Evolutionary conservation across 352 stramenopile genomes (phyloP).

Genomic region (Phytophthora meadii): DNA sequence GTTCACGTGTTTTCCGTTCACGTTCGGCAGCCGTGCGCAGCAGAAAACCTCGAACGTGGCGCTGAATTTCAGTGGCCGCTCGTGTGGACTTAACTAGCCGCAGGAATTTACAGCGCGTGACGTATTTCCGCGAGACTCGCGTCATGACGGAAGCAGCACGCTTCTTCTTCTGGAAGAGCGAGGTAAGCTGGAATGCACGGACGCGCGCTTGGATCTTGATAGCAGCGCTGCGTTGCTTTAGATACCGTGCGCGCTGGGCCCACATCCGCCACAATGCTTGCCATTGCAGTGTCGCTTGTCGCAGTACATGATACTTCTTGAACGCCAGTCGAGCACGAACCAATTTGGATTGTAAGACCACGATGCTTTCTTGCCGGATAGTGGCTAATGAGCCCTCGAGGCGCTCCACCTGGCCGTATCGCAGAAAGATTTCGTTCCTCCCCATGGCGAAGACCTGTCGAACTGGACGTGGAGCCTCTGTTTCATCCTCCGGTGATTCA

Average conservation of each 20-base stretch:
- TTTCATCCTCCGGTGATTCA: slow-evolving; percentile 31
- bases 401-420: slow-evolving; percentile 80
- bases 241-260: slow-evolving; percentile 38
- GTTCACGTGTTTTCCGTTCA: slow-evolving; percentile 52
- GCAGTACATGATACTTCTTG: slow-evolving; percentile 51
- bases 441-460: slow-evolving; percentile 70
- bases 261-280: slow-evolving; percentile 70
- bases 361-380: slow-evolving; percentile 52
- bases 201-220: slow-evolving; percentile 47
- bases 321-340: slow-evolving; percentile 44
- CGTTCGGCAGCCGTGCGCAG: slow-evolving; percentile 68
- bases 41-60: slow-evolving; percentile 60
- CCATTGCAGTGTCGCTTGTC: slow-evolving; percentile 41
- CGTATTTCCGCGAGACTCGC: slow-evolving; percentile 40
- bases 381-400: slow-evolving; percentile 58
- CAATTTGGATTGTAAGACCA: slow-evolving; percentile 64
- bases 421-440: slow-evolving; percentile 76
- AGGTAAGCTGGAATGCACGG: slow-evolving; percentile 39
- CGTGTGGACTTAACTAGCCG: slow-evolving; percentile 42
- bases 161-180: slow-evolving; percentile 39
- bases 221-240: slow-evolving; percentile 33
- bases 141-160: slow-evolving; percentile 47
- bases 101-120: slow-evolving; percentile 53
- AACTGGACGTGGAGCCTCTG: slow-evolving; percentile 9
- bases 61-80: slow-evolving; percentile 52